Percentiles rank a stretch among this genome's conserved stretches.
Conservation (phyloP, 805 yeast genomes). For the Saccharomycopsis fodiens region DNA sequence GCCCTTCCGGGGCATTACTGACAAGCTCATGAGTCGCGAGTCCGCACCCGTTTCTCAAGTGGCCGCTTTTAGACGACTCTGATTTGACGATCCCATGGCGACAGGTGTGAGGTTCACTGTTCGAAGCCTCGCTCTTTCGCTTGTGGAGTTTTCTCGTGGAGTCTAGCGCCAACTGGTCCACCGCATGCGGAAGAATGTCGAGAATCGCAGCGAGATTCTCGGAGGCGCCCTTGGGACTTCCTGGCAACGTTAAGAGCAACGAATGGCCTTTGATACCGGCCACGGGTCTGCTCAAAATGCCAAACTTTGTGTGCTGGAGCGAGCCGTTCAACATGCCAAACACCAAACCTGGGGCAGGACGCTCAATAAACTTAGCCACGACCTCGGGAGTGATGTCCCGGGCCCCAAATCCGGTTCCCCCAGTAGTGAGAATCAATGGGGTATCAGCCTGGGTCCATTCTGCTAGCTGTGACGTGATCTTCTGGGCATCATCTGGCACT, state of each 20-base stretch:
- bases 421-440: conserved; percentile 37
- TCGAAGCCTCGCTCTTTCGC: too few species aligned
- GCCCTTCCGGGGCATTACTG: conserved; percentile 30
- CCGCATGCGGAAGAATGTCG: conserved; percentile 36
- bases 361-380: conserved; percentile 33
- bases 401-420: conserved; percentile 46
- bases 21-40: conserved; percentile 28
- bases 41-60: conserved; percentile 18
- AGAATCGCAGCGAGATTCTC: conserved; percentile 37
- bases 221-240: conserved; percentile 41
- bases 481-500: conserved; percentile 32
- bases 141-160: conserved; percentile 35
- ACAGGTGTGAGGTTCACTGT: conserved; percentile 13
- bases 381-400: conserved; percentile 47
- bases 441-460: conserved; percentile 23
- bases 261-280: conserved; percentile 36
- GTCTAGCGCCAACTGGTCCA: conserved; percentile 30
- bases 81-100: background rate
- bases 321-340: conserved; percentile 40
- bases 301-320: conserved; percentile 38
- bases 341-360: conserved; percentile 42
- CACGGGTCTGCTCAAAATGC: conserved; percentile 42
- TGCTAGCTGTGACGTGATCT: conserved; percentile 27
- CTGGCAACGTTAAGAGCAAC: conserved; percentile 42
- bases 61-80: conserved; percentile 15